Conservation (phyloP, 192 early-diverging fungal genomes). For the Linnemannia schmuckeri region DNA sequence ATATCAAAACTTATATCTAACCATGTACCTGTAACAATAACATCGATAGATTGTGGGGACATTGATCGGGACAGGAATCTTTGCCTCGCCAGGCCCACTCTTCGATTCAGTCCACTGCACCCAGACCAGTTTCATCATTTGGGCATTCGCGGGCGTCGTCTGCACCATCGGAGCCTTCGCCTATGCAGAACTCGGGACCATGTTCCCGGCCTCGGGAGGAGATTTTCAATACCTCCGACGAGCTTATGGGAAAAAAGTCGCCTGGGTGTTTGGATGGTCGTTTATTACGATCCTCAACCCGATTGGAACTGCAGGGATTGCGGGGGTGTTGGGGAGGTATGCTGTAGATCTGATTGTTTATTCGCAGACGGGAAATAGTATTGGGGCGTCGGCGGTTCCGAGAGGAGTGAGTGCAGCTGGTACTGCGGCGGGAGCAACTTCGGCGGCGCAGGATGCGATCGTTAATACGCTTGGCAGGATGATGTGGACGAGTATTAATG, state of each 20-base stretch:
- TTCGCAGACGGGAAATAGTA: constrained; percentile 25
- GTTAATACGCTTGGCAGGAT: not conserved
- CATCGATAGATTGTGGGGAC: constrained; percentile 55
- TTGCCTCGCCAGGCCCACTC: constrained; percentile 73
- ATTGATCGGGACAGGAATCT: constrained; percentile 72
- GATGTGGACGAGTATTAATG: not conserved
- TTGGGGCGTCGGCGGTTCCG: constrained; percentile 4
- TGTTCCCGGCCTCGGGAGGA: constrained; percentile 62
- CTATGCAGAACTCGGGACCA: constrained; percentile 57
- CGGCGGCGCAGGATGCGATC: not conserved
- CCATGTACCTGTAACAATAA: too few species aligned
- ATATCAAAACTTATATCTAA: not conserved
- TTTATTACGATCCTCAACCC: constrained; percentile 65
- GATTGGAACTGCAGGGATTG: constrained; percentile 63
- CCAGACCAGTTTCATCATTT: constrained; percentile 54
- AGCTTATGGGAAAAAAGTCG: constrained; percentile 69
- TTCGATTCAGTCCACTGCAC: constrained; percentile 51
- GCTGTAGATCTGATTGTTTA: constrained; percentile 43
- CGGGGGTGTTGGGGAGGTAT: constrained; percentile 53
- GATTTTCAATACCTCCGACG: constrained; percentile 71
- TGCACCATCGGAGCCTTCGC: constrained; percentile 53
- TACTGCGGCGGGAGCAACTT: not conserved
- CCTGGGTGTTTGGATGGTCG: constrained; percentile 69
- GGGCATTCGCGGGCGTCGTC: constrained; percentile 51
- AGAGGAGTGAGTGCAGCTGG: not conserved